Evolutionary conservation across 169 alveolate species (phyloP), one percentile per base, ranked within the genome.

Genomic region (Babesia ovata): DNA sequence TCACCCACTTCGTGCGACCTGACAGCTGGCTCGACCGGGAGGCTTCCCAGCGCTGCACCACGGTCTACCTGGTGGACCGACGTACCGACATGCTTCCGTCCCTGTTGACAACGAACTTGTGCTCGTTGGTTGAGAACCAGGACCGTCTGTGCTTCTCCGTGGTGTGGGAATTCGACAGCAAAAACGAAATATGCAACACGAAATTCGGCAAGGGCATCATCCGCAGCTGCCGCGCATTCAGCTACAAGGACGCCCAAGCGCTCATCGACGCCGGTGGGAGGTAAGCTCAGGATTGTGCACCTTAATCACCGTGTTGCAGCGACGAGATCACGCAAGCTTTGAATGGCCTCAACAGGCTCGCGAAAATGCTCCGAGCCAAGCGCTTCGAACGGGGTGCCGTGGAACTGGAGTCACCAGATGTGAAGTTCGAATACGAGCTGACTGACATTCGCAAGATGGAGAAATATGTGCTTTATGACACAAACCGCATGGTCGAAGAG

Each of bases 11-110:
- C 85, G 99, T 98, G 3, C 92, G 91, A 63, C 96, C 98, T 21
- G 98, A 94, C 42, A 93, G 98, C 21, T 94, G 96, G 56, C 91
- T 98, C 8, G 99, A 98, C 92, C 92, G 89, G 59, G 99, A 98
- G 89, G 99, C 99, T 0, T 95, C 99, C 16, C 94, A 96, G 86
- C 91, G 99, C 75, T 96, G 98, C 79, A 95, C 95, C 6, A 92
- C 96, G 14, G 99, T 97, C 17, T 98, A 98, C 91, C 92, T 98
- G 66, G 99, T 97, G 57, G 99, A 98, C 76, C 92, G 97, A 73
- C 92, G 99, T 56, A 97, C 99, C 63, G 99, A 98, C 81, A 98
- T 98, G 99, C 92, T 98, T 16, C 99, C 99, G 3, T 96, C 95
- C 71, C 94, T 97, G 50, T 91, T 96, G 28, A 96, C 99, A 28